Evolutionary conservation across 306 rosid genomes (phyloP).

Genomic region (Cicer yamashitae): DNA sequence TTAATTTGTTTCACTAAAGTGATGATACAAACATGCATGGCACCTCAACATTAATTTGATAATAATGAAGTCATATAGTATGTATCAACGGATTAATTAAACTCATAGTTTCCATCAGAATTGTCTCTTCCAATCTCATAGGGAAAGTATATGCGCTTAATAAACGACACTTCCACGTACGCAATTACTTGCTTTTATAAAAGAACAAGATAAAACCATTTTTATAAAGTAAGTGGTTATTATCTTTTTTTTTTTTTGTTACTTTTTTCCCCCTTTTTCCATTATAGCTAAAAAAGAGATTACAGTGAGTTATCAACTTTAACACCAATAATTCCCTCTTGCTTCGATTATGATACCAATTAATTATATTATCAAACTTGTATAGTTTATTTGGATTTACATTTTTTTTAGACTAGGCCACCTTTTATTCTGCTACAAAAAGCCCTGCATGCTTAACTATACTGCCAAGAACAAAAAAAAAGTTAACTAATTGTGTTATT

Average conservation of each 20-base stretch:
- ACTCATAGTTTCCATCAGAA: conserved; percentile 1
- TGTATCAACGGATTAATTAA: no score
- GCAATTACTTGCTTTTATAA: conserved; percentile 48
- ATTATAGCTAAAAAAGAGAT: conserved; percentile 39
- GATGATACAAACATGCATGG: not conserved
- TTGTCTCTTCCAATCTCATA: conserved; percentile 47
- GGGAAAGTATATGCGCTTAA: conserved; percentile 43
- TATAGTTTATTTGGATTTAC: conserved; percentile 40
- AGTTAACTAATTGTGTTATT: not conserved
- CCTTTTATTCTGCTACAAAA: conserved; percentile 37
- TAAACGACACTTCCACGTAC: conserved; percentile 38
- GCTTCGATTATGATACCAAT: conserved; percentile 14
- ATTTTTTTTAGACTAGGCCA: conserved; percentile 2
- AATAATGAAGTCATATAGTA: conserved; percentile 1
- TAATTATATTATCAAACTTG: conserved; percentile 34
- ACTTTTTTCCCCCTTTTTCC: conserved; percentile 9
- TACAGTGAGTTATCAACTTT: conserved; percentile 37
- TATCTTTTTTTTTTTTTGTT: conserved; percentile 22
- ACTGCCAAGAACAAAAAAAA: conserved; percentile 8
- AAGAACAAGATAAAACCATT: conserved; percentile 48
- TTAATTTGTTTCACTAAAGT: conserved; percentile 27
- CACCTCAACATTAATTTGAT: conserved; percentile 37
- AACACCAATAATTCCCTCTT: conserved; percentile 42
- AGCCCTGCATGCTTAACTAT: conserved; percentile 24
- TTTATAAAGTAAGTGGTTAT: conserved; percentile 37